These are phyloP conservation scores for Lactarius indigo DNA, from an alignment of 768 basidiomycete genomes.

Conservation along the genomic window DNA sequence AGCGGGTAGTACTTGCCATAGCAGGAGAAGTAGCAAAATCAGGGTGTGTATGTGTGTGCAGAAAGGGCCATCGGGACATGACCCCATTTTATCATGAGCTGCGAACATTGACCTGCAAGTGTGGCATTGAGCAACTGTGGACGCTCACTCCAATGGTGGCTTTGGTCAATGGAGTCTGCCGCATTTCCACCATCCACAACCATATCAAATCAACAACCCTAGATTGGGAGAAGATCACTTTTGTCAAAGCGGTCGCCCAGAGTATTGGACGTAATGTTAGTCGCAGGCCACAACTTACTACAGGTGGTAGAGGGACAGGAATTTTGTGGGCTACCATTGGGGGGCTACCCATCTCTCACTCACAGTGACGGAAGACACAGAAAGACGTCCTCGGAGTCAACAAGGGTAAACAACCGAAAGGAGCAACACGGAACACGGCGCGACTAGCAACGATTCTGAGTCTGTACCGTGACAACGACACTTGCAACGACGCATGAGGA, in stretches of 20 bases:
- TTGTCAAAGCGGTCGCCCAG: background rate
- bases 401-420: background rate
- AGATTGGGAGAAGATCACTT: background rate
- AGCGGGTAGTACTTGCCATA: background rate
- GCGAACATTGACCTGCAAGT: background rate
- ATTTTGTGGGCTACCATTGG: no score
- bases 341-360: background rate
- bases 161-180: background rate
- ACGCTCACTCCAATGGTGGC: background rate
- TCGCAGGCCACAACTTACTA: background rate
- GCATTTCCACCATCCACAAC: background rate
- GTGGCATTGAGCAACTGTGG: background rate
- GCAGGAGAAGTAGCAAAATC: background rate
- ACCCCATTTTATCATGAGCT: background rate
- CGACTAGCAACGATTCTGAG: constrained; percentile 60
- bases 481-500: constrained; percentile 19
- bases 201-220: background rate
- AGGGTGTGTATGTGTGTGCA: background rate
- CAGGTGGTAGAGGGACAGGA: background rate
- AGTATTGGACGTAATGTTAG: no score
- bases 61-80: background rate
- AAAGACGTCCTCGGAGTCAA: no score
- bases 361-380: background rate
- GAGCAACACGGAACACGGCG: background rate
- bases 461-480: no score